Base-by-base conservation (phyloP, 768 basidiomycete species). In the Suillus discolor region DNA sequence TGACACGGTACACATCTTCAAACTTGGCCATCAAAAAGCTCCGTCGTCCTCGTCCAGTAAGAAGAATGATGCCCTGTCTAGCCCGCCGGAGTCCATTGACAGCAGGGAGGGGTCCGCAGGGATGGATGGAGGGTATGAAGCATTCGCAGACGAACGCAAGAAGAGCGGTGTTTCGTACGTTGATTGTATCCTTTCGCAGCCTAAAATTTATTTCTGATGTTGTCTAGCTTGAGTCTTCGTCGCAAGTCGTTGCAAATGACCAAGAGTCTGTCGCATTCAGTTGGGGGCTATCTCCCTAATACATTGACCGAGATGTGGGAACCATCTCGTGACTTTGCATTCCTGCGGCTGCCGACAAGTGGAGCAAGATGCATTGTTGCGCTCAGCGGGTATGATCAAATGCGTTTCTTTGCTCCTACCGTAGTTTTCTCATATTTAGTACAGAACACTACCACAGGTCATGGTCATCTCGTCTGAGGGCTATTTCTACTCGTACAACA, bases 391-490 rank as follows among this genome's bases (percentile, higher is more conserved):
- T 96, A 70, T 34, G 31, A 28, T 54, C 41, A 2, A n/a, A 34
- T 44, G 9, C 51, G 49, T 57, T 15, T 39, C 64, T 55, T 9
- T 31, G 23, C 6, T 44, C 23, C 25, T 53, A 38, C 62, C 6
- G 23, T 41, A 9, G 25, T 51, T 23, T 62, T 45, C 34, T 15
- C 65, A 38, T 55, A n/a, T 60, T 1, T 23, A 11, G 2, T 36
- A 18, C 72, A 96, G 94, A 20, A 95, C 94, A 8, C 92, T 93
- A 79, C 96, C 97, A 0, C 97, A 99, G 66, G 91, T 98, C 13
- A 97, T 97, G 94, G 96, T 99, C 28, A 87, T 99, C 64, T 96
- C 95, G 0, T 92, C 93, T 0, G 96, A 98, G 65, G 97, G 97
- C 1, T 92, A 94, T 71, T 97, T 97, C 76, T 98, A 99, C 74